These are phyloP conservation scores for Mycena galopus DNA, from an alignment of 768 basidiomycete genomes.

Conservation along the genomic window DNA sequence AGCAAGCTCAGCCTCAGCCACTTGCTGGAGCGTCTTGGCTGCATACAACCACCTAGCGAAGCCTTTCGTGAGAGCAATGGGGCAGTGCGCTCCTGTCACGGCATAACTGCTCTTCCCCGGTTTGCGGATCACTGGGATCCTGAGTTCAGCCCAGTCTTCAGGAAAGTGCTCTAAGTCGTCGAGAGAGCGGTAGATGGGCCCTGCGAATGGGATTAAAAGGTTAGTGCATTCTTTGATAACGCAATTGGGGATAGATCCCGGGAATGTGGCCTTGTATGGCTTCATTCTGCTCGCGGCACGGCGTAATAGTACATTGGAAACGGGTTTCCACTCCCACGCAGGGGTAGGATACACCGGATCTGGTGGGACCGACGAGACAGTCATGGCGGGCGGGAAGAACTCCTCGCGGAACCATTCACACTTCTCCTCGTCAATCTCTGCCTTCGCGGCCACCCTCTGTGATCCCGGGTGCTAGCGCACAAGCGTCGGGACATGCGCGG, in stretches of 20 bases:
- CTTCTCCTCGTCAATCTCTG: slow-evolving; percentile 42
- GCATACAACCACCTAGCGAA: too few relatives aligned
- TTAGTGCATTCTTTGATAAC: slow-evolving; percentile 44
- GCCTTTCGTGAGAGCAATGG: too few relatives aligned
- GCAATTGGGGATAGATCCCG: slow-evolving; percentile 44
- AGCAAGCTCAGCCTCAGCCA: too few relatives aligned
- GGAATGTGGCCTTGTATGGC: slow-evolving; percentile 50
- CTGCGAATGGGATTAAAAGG: slow-evolving; percentile 41
- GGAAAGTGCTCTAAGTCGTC: slow-evolving; percentile 40
- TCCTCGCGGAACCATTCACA: slow-evolving; percentile 32
- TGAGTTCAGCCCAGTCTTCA: slow-evolving; percentile 41
- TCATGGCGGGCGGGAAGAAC: slow-evolving; percentile 46
- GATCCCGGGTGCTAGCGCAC: neutral
- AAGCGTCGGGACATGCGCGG: slow-evolving; percentile 44
- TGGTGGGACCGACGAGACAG: neutral
- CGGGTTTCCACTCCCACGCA: slow-evolving; percentile 26
- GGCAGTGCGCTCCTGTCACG: too few relatives aligned
- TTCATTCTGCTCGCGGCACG: slow-evolving; percentile 43
- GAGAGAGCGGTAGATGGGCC: slow-evolving; percentile 44
- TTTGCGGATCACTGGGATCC: slow-evolving; percentile 49
- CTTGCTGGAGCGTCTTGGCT: too few relatives aligned
- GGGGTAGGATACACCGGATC: slow-evolving; percentile 45
- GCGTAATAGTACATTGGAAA: slow-evolving; percentile 46
- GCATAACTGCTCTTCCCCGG: too few relatives aligned
- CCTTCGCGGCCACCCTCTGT: slow-evolving; percentile 4